Evolutionary conservation across 257 asterid species (phyloP).

Genomic region (Solanum neorickii): DNA sequence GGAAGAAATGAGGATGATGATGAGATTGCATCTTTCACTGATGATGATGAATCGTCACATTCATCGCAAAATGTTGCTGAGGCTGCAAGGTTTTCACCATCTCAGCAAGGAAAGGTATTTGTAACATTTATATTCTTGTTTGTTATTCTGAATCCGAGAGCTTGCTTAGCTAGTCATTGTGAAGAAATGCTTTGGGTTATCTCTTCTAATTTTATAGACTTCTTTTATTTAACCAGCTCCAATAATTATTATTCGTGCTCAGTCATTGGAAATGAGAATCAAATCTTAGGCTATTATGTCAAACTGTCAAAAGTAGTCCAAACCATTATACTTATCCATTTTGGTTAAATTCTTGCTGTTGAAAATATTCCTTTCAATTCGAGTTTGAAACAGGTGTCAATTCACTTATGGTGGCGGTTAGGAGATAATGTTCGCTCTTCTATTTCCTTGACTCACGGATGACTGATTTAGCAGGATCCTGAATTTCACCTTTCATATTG

Average conservation of each 20-base stretch:
- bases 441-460: neutral
- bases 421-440: neutral
- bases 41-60: conserved; percentile 65
- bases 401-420: neutral
- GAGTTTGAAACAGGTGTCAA: neutral
- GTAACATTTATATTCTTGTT: neutral
- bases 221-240: neutral
- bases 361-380: neutral
- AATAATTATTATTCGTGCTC: neutral
- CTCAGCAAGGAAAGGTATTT: conserved; percentile 54
- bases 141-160: neutral
- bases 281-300: neutral
- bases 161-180: neutral
- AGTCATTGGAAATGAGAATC: neutral
- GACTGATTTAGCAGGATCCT: neutral
- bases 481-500: neutral
- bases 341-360: neutral
- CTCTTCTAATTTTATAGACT: neutral
- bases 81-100: conserved; percentile 42
- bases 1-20: conserved; percentile 18
- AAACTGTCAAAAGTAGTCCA: neutral
- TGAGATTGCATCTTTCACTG: conserved; percentile 42
- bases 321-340: neutral
- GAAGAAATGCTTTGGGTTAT: neutral
- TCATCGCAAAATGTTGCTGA: conserved; percentile 57